phyloP scores from a whole-genome alignment of 306 rosid species.

The Parietaria judaica region DNA sequence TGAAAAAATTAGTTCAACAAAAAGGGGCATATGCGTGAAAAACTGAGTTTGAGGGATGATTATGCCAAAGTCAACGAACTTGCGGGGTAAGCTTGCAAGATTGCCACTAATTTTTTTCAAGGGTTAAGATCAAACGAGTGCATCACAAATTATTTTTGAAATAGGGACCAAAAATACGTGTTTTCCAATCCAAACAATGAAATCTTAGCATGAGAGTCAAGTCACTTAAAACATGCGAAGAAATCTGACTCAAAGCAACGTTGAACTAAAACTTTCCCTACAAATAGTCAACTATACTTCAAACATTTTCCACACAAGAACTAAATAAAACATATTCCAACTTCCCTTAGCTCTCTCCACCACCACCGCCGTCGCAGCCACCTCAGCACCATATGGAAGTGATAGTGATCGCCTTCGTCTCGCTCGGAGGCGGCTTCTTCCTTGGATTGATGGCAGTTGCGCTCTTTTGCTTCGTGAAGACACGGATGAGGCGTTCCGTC shows the following conservation, averaged over 20 bases:
- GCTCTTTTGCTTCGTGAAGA: slow-evolving; percentile 41
- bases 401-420: slow-evolving; percentile 46
- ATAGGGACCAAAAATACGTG: slow-evolving; percentile 31
- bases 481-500: slow-evolving; percentile 36
- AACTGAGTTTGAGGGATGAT: too few species aligned
- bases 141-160: slow-evolving; percentile 9
- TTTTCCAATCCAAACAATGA: slow-evolving; percentile 58
- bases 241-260: slow-evolving; percentile 4
- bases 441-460: slow-evolving; percentile 55
- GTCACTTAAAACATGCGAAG: slow-evolving; percentile 27
- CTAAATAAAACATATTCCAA: slow-evolving; percentile 9
- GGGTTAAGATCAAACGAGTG: too few species aligned
- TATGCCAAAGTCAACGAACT: too few species aligned
- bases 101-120: too few species aligned
- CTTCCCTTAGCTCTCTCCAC: slow-evolving; percentile 20
- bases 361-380: slow-evolving; percentile 50
- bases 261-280: slow-evolving; percentile 13
- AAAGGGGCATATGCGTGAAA: too few species aligned
- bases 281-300: slow-evolving; percentile 20
- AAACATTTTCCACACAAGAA: slow-evolving; percentile 15
- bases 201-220: slow-evolving; percentile 61
- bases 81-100: too few species aligned
- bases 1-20: too few species aligned
- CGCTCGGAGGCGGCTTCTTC: slow-evolving; percentile 44
- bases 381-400: slow-evolving; percentile 40